phyloP scores from a whole-genome alignment of 805 yeast genomes.

The Myxozyma geophila region DNA sequence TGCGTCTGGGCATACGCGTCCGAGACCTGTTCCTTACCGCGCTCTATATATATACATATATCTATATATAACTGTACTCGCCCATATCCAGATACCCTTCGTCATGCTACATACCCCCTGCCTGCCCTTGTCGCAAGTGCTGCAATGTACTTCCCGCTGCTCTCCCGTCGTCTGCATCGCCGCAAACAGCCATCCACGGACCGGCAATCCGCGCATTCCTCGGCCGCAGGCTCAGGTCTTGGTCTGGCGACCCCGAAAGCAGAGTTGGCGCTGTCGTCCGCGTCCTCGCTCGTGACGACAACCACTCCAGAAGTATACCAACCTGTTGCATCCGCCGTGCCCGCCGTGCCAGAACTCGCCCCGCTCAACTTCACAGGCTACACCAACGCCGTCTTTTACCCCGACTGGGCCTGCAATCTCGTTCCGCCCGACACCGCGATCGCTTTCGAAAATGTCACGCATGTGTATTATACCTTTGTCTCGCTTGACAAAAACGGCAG shows the following conservation, averaged over 20 bases:
- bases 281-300: not conserved
- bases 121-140: too few relatives aligned
- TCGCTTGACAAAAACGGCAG: conserved; percentile 59
- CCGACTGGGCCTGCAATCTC: conserved; percentile 31
- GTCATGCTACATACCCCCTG: too few relatives aligned
- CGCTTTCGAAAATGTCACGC: conserved; percentile 60
- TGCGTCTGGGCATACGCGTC: too few relatives aligned
- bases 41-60: too few relatives aligned
- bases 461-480: conserved; percentile 78
- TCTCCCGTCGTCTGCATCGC: not conserved
- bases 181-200: not conserved
- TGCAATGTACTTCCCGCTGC: not conserved
- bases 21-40: too few relatives aligned
- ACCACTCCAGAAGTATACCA: not conserved
- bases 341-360: not conserved
- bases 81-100: too few relatives aligned
- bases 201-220: too few relatives aligned
- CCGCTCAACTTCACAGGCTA: conserved; percentile 13
- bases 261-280: not conserved
- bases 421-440: conserved; percentile 50
- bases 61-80: too few relatives aligned
- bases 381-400: conserved; percentile 25
- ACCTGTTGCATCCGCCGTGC: not conserved
- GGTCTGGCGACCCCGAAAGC: too few relatives aligned
- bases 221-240: too few relatives aligned